A percentile compares a stretch with the other conserved stretches of the same genome.
phyloP scores from a whole-genome alignment of 78 protist species.

The Dictyostelium intermedium region DNA sequence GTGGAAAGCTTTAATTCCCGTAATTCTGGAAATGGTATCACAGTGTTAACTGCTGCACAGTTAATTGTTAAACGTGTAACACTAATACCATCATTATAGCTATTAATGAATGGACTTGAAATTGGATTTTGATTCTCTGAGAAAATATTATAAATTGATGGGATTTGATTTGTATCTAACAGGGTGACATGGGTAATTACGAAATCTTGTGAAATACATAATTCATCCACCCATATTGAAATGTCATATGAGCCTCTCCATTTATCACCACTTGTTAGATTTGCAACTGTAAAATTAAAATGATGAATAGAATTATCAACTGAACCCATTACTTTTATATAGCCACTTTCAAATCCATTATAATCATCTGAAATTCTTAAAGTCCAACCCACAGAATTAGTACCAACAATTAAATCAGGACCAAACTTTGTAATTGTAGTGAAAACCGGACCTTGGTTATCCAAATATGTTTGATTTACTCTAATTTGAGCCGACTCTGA shows the following conservation, averaged over 20 bases:
- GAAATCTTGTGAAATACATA: background rate
- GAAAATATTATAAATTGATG: background rate
- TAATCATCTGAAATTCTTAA: background rate
- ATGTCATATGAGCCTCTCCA: background rate
- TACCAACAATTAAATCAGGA: background rate
- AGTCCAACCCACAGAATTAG: background rate
- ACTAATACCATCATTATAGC: background rate
- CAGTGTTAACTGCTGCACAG: too few relatives aligned
- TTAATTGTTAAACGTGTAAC: background rate
- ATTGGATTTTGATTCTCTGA: background rate
- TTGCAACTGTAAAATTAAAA: background rate
- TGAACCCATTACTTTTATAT: background rate
- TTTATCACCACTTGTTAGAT: background rate
- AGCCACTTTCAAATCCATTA: background rate
- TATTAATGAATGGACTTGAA: constrained; percentile 5
- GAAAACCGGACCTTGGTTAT: background rate
- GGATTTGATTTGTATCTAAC: background rate
- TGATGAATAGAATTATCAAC: background rate
- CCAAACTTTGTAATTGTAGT: too few relatives aligned
- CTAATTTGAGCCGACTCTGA: background rate
- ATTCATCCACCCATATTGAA: background rate
- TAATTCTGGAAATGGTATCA: too few relatives aligned
- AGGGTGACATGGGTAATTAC: background rate
- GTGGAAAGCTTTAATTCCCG: background rate
- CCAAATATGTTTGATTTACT: background rate